Evolutionary conservation across 129 eudicot species (phyloP).

Genomic region (Rutidosis leptorrhynchoides): DNA sequence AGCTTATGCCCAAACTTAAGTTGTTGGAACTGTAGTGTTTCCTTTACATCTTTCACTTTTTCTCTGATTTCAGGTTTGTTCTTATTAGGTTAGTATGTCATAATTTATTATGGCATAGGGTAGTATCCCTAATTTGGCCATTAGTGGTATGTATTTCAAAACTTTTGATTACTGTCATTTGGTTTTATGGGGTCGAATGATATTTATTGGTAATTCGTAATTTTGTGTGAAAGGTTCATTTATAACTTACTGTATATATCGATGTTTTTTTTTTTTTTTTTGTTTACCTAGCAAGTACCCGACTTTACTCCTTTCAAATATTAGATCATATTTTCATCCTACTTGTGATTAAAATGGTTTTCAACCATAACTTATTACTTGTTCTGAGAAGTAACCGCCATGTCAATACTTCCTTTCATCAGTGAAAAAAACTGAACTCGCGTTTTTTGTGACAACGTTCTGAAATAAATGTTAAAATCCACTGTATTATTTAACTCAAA

Average conservation of each 20-base stretch:
- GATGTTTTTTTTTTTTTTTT: no score
- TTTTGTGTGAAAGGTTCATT: background rate
- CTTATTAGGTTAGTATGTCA: conserved; percentile 9
- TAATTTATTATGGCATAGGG: background rate
- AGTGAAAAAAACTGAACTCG: no score
- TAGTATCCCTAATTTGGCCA: conserved; percentile 13
- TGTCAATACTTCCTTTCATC: no score
- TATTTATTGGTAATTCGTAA: background rate
- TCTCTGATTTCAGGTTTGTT: conserved; percentile 7
- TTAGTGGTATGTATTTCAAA: conserved; percentile 9
- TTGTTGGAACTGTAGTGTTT: background rate
- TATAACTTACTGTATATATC: background rate
- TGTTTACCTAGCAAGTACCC: no score
- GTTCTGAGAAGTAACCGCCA: no score
- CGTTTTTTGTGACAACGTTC: no score
- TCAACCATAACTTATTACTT: no score
- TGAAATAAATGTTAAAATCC: no score
- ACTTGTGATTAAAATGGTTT: no score
- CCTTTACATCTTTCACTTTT: conserved; percentile 1
- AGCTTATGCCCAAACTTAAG: conserved; percentile 12
- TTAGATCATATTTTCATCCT: no score
- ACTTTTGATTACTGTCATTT: background rate
- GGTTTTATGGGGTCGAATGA: background rate
- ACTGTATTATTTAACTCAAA: no score
- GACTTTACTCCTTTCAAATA: no score